Percentiles rank a stretch among this genome's conserved stretches.
These are phyloP conservation scores for Teunomyces lycoperdinae DNA, from an alignment of 805 yeast genomes.

Conservation along the genomic window DNA sequence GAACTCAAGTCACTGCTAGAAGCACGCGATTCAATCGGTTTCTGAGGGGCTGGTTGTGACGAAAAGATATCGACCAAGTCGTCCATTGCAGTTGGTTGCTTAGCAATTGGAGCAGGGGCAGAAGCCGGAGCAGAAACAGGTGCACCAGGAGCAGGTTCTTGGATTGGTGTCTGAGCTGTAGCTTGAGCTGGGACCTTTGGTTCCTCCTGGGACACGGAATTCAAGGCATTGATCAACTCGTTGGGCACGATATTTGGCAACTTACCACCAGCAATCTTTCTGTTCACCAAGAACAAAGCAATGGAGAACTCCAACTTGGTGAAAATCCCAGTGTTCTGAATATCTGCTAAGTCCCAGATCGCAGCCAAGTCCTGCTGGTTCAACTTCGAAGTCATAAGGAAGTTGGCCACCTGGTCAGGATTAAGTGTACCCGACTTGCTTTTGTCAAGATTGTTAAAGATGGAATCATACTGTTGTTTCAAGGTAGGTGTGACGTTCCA, in stretches of 20 bases:
- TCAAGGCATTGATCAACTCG: conserved; percentile 43
- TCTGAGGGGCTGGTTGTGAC: conserved; percentile 13
- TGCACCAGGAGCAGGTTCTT: conserved; percentile 4
- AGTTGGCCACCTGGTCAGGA: conserved; percentile 81
- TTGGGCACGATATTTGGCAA: conserved; percentile 80
- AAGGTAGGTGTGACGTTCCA: conserved; percentile 73
- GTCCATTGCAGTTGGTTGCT: conserved; percentile 54
- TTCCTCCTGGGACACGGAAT: conserved; percentile 15
- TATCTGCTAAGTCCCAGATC: conserved; percentile 93
- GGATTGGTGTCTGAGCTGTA: conserved; percentile 8
- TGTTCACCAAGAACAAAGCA: conserved; percentile 91
- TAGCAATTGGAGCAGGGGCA: conserved; percentile 7
- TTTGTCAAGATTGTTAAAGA: conserved; percentile 78
- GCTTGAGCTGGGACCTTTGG: conserved; percentile 13
- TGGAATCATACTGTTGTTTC: conserved; percentile 71
- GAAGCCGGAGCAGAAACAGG: too few relatives aligned
- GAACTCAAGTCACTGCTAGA: conserved; percentile 33
- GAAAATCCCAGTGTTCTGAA: conserved; percentile 81
- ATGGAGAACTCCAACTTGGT: conserved; percentile 81
- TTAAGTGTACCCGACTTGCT: conserved; percentile 57
- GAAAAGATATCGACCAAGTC: conserved; percentile 57
- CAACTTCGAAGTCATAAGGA: conserved; percentile 83
- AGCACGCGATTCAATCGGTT: conserved; percentile 18
- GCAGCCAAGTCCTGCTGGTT: conserved; percentile 81
- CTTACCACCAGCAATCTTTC: conserved; percentile 70